These are phyloP conservation scores for Ajuga reptans DNA, from an alignment of 305 asterid species.

Conservation along the genomic window DNA sequence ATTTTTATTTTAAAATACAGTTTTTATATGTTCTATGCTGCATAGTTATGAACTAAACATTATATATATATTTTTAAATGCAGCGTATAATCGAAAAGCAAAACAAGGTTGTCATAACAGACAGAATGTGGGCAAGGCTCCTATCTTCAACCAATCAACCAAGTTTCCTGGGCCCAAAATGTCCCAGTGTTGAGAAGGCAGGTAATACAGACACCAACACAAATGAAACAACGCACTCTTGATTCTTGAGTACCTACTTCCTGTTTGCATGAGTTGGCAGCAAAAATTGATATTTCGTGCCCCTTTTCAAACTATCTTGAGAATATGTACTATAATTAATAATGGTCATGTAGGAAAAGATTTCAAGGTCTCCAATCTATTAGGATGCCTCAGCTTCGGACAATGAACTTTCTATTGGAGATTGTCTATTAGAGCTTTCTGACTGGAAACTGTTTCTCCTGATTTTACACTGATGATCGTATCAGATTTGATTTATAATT, in stretches of 20 bases:
- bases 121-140: conserved; percentile 64
- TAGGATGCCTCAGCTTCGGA: conserved; percentile 29
- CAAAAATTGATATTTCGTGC: conserved; percentile 9
- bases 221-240: conserved; percentile 20
- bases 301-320: not conserved
- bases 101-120: conserved; percentile 83
- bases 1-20: no score
- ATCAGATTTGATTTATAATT: no score
- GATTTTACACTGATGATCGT: conserved; percentile 7
- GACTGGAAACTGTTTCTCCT: conserved; percentile 9
- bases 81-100: conserved; percentile 80
- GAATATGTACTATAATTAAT: conserved; percentile 25
- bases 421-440: not conserved
- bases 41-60: not conserved
- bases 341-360: conserved; percentile 24
- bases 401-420: conserved; percentile 18
- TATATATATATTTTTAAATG: not conserved
- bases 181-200: conserved; percentile 18
- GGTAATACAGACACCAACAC: conserved; percentile 21
- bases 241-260: conserved; percentile 15
- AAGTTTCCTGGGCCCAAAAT: conserved; percentile 38
- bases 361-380: conserved; percentile 23
- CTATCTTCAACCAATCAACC: conserved; percentile 55
- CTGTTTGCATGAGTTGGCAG: conserved; percentile 24
- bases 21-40: not conserved